Evolutionary conservation across 163 green algal genomes (phyloP).

Genomic region (Chlamydomonas reinhardtii): DNA sequence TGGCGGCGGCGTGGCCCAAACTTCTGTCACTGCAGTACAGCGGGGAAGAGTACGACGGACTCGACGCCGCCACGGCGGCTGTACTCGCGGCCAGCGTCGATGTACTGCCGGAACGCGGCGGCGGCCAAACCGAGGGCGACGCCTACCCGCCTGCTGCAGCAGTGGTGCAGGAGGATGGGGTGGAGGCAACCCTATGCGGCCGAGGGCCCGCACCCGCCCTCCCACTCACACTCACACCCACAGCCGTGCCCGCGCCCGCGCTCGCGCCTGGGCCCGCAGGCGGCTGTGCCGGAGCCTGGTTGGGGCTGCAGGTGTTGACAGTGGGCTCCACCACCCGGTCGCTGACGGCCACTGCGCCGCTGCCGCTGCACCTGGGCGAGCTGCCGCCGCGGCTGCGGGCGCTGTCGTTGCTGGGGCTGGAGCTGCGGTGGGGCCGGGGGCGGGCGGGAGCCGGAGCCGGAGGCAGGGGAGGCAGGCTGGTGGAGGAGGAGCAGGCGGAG

Average conservation of each 20-base stretch:
- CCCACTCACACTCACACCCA: too few species aligned
- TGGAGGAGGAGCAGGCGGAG: too few species aligned
- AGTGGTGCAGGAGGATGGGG: too few species aligned
- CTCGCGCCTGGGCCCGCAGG: neutral
- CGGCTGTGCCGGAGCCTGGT: neutral
- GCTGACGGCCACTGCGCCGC: neutral
- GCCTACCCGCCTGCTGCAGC: too few species aligned
- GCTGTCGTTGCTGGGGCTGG: conserved; percentile 25
- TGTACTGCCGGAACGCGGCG: too few species aligned
- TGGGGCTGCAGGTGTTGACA: conserved; percentile 12
- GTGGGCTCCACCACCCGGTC: neutral
- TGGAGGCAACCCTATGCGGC: too few species aligned
- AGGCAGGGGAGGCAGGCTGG: neutral
- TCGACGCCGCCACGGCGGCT: neutral
- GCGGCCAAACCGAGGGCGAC: too few species aligned
- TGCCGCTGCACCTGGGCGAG: neutral
- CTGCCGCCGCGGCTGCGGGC: neutral
- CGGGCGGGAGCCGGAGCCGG: neutral
- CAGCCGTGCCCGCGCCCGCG: neutral
- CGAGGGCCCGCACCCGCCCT: too few species aligned
- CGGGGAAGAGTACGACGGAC: neutral
- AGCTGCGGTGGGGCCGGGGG: neutral
- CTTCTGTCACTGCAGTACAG: conserved; percentile 35
- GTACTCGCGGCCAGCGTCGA: neutral
- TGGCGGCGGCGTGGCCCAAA: neutral